Base-by-base conservation (phyloP, 352 stramenopile genomes). In the Phytophthora gonapodyides region DNA sequence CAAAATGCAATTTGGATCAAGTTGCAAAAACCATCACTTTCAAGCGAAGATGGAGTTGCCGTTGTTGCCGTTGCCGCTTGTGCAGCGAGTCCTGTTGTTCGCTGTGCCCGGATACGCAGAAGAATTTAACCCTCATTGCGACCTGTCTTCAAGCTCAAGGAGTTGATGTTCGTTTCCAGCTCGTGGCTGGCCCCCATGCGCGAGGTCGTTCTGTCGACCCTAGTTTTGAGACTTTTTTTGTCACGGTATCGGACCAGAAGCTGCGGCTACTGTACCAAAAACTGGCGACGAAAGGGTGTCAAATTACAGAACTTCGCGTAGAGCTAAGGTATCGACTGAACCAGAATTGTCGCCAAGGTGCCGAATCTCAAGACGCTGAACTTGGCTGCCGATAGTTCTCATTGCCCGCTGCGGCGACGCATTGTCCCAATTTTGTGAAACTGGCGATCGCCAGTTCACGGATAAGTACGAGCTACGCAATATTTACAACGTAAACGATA, bases 291-390 rank as follows among this genome's bases (percentile, higher is more conserved):
- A 53, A 34, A 24, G 68, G 61, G 4, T 3, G 17, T 7, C 50
- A 66, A 37, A 42, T 78, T 13, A 63, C 57, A 12, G 46, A 68
- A n/a, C 41, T 80, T 37, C 41, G 40, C 31, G 48, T 80, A 75
- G 38, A 35, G 37, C 1, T 33, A 48, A 5, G 17, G 43, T 6
- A 59, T 73, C 17, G 50, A 58, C 15, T 75, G 51, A 62, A 11
- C 30, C 15, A 48, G 36, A 17, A 35, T 71, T 2, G 56, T 75
- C 10, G 43, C 49, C 11, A 33, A 38, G 7, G 31, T 68, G 19
- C 31, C 58, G 27, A 12, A 21, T 7, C 57, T 75, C n/a, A 57
- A 67, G 21, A 45, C 48, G 0, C 42, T 72, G 30, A 57, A 75
- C 44, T 48, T 75, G 13, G 54, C 51, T 21, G 33, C 9, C 9